Evolutionary conservation across 2,329 filamentous ascomycete genomes (phyloP).

Genomic region (Stachybotrys elegans): DNA sequence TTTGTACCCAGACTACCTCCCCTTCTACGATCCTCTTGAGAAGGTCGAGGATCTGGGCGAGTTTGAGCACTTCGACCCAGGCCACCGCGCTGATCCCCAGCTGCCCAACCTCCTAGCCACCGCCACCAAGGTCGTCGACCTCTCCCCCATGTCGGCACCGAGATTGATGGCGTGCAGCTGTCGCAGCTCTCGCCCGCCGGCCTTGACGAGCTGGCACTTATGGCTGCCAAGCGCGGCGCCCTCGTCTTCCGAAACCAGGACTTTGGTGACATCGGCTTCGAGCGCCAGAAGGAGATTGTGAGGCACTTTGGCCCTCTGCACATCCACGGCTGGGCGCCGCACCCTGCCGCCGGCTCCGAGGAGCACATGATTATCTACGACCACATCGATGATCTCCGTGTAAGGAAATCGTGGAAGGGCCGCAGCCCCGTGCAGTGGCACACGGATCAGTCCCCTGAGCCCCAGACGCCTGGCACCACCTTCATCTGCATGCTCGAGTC

Average conservation of each 20-base stretch:
- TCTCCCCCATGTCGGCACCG: conserved; percentile 21
- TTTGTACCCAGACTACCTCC: too few relatives aligned
- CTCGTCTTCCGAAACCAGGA: conserved; percentile 26
- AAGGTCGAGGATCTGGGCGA: too few relatives aligned
- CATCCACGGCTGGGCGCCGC: conserved; percentile 24
- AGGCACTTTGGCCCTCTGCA: conserved; percentile 26
- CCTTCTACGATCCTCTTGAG: too few relatives aligned
- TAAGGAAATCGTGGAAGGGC: conserved; percentile 18
- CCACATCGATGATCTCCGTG: conserved; percentile 15
- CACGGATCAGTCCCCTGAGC: conserved; percentile 26
- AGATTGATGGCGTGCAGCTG: conserved; percentile 23
- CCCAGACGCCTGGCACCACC: conserved; percentile 23
- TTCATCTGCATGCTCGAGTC: conserved; percentile 28
- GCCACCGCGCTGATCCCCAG: too few relatives aligned
- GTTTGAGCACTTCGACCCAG: too few relatives aligned
- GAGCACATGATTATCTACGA: background rate
- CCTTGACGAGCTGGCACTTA: conserved; percentile 22
- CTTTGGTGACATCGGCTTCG: conserved; percentile 25
- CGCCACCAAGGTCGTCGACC: too few relatives aligned
- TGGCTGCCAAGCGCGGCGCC: conserved; percentile 24
- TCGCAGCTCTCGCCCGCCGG: conserved; percentile 16
- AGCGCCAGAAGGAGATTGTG: conserved; percentile 21
- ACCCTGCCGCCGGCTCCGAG: conserved; percentile 8
- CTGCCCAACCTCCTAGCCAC: too few relatives aligned
- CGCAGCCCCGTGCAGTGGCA: conserved; percentile 26